Conservation (phyloP, 768 basidiomycete genomes). For the Podaxis mareebaensis region DNA sequence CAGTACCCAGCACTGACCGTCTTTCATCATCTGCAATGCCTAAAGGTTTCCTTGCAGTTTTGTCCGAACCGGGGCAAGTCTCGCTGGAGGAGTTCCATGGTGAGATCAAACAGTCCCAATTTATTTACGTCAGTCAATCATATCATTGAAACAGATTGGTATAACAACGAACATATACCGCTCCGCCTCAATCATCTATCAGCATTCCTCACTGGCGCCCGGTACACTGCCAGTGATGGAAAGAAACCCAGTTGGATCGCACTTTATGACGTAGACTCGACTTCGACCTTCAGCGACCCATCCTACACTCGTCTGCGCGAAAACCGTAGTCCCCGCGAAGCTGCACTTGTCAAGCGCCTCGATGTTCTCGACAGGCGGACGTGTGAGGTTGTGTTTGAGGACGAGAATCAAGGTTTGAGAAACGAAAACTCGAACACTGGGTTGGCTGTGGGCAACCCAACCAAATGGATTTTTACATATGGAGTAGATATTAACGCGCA, state of each 20-base stretch:
- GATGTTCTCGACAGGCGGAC: conserved; percentile 45
- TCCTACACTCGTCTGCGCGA: conserved; percentile 45
- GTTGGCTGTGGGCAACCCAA: conserved; percentile 19
- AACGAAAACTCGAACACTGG: conserved; percentile 18
- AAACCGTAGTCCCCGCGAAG: conserved; percentile 45
- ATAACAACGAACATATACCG: conserved; percentile 57
- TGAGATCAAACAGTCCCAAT: conserved; percentile 12
- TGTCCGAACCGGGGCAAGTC: conserved; percentile 46
- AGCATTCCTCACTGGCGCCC: conserved; percentile 49
- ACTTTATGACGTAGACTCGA: conserved; percentile 48
- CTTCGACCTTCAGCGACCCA: conserved; percentile 38
- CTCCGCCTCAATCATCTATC: conserved; percentile 45
- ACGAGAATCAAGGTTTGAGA: not conserved
- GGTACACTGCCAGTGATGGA: conserved; percentile 40
- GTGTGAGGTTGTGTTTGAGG: conserved; percentile 27
- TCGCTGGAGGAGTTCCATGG: conserved; percentile 51
- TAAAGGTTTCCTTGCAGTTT: conserved; percentile 48
- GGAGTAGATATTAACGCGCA: conserved; percentile 17
- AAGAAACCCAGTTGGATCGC: conserved; percentile 46
- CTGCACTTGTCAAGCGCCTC: conserved; percentile 39
- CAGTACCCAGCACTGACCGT: not conserved
- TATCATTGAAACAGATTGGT: conserved; percentile 41
- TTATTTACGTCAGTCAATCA: not conserved
- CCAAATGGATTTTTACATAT: conserved; percentile 20
- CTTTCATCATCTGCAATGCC: conserved; percentile 29